phyloP scores from a whole-genome alignment of 1,284 basidiomycete genomes.

The Ceratobasidium sp. region DNA sequence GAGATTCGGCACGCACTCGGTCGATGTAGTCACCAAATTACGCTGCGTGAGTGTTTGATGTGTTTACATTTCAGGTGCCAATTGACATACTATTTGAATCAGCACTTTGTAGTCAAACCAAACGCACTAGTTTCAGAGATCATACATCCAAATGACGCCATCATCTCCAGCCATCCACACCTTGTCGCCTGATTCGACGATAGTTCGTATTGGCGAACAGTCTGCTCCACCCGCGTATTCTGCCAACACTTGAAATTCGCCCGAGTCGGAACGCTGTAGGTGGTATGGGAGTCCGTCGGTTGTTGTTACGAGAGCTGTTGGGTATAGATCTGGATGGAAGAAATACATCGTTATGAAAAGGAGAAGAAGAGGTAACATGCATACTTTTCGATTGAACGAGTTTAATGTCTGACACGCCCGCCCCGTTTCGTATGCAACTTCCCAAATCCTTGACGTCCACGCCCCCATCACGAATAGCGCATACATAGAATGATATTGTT shows the following conservation, averaged over 20 bases:
- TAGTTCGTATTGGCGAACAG: constrained; percentile 11
- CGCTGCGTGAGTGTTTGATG: too few relatives aligned
- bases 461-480: neutral
- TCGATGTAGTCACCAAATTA: too few relatives aligned
- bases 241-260: neutral
- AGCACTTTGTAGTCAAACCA: too few relatives aligned
- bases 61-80: too few relatives aligned
- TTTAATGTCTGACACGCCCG: constrained; percentile 20
- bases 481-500: constrained; percentile 1
- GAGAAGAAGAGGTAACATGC: neutral
- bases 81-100: too few relatives aligned
- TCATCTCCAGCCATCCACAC: constrained; percentile 29
- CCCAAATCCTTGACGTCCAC: neutral
- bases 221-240: constrained; percentile 24
- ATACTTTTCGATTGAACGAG: neutral
- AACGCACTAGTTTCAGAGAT: neutral
- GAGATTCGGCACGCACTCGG: too few relatives aligned
- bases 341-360: neutral
- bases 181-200: neutral
- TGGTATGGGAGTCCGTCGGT: constrained; percentile 26
- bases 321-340: neutral
- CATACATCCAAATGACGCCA: constrained; percentile 14
- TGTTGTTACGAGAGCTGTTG: neutral
- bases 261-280: neutral
- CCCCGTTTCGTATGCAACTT: constrained; percentile 14